A percentile compares a stretch with the other conserved stretches of the same genome.
These are phyloP conservation scores for Pisolithus tinctorius DNA, from an alignment of 768 basidiomycete species.

Conservation along the genomic window DNA sequence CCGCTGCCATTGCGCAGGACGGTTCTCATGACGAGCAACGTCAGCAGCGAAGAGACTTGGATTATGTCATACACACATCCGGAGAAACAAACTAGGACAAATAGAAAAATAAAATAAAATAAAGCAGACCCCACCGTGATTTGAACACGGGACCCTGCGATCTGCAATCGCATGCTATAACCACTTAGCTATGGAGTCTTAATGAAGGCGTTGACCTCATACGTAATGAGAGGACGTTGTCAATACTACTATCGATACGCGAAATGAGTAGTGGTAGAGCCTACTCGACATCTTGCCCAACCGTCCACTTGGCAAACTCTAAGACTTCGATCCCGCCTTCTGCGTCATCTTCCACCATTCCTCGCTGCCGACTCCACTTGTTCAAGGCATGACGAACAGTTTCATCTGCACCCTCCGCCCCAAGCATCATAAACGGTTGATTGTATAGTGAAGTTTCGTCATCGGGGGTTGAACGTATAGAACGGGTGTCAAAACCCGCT, in stretches of 20 bases:
- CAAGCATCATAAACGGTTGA: constrained; percentile 70
- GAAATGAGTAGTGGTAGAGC: neutral
- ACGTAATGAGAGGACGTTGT: no score
- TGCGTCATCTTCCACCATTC: constrained; percentile 29
- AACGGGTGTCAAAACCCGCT: constrained; percentile 68
- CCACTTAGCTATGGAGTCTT: constrained; percentile 37
- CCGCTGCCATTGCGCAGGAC: constrained; percentile 32
- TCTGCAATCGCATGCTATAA: constrained; percentile 56
- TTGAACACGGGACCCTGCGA: constrained; percentile 54
- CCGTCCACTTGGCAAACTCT: constrained; percentile 63
- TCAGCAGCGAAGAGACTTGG: constrained; percentile 1
- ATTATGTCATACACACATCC: neutral
- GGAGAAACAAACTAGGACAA: constrained; percentile 3
- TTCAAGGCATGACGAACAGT: constrained; percentile 32
- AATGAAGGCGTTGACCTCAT: no score
- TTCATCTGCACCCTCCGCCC: constrained; percentile 37
- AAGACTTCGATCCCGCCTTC: constrained; percentile 30
- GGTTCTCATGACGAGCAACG: constrained; percentile 32
- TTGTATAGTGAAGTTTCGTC: constrained; percentile 57
- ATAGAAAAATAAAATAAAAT: constrained; percentile 2
- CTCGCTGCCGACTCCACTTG: constrained; percentile 49
- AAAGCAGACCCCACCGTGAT: constrained; percentile 42
- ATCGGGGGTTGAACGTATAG: constrained; percentile 31
- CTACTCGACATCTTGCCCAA: constrained; percentile 37
- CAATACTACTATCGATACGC: neutral